Base-by-base conservation (phyloP, 192 early-diverging fungal genomes). In the Umbelopsis isabellina region DNA sequence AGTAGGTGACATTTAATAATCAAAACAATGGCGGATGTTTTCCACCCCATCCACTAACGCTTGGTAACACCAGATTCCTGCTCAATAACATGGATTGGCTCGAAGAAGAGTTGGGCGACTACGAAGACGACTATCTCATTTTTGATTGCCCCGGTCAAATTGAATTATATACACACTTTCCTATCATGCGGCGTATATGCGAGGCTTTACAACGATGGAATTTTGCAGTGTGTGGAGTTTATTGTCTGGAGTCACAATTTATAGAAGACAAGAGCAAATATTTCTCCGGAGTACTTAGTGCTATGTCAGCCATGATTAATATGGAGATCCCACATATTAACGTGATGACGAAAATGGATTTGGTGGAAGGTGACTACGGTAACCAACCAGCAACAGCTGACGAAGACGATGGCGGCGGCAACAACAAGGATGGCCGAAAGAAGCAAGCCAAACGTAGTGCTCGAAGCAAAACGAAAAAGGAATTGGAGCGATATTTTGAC, bases 71-170 rank as follows among this genome's bases (percentile, higher is more conserved):
- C 16, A 88, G 84, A 70, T 95, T 95, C 80, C 80, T 99, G 41
- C 82, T 95, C 72, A 91, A 97, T 52, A 99, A 99, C 75, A 72
- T 98, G 35, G 95, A 99, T 76, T 99, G 97, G 94, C 79, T 99
- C 22, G 96, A 98, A 81, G 94, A 98, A 49, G 91, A 95, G 79
- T 82, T 98, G 8, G 89, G 92, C 10, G 85, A 88, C 64, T 97
- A 91, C 67, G 95, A 95, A 45, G 95, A 99, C 74, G 97, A 99
- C 75, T 98, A 98, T 72, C 81, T 98, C 49, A 95, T 99, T 50
- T 88, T 99, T 53, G 97, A 99, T 79, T 97, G 96, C 72, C 97
- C 97, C 12, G 92, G 97, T 4, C 96, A 99, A 78, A 99, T 99
- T 72, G 97, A 99, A 81, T 86, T 99, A 16, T 99, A 99, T 80